These are phyloP conservation scores for Cladosporium halotolerans DNA, from an alignment of 2,329 filamentous ascomycete species.

Conservation along the genomic window DNA sequence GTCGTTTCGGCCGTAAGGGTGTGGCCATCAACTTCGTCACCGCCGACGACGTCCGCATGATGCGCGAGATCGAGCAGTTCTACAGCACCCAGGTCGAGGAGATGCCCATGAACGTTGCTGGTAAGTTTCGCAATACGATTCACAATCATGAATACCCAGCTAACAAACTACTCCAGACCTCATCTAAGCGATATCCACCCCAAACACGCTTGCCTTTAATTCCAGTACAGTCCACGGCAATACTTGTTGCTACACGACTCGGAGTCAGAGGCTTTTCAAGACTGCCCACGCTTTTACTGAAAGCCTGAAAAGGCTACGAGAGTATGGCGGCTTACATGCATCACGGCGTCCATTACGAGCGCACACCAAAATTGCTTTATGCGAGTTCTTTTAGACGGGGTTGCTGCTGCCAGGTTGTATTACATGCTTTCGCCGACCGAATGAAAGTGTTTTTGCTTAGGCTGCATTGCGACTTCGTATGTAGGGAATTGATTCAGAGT, in stretches of 20 bases:
- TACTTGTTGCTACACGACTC: conserved; percentile 16
- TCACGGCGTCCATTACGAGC: conserved; percentile 21
- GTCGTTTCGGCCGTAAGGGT: conserved; percentile 94
- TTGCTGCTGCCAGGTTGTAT: conserved; percentile 16
- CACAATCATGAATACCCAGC: background rate
- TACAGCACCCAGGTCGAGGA: conserved; percentile 99
- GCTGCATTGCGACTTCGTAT: conserved; percentile 27
- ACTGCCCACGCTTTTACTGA: conserved; percentile 8
- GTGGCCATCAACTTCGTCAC: conserved; percentile 99
- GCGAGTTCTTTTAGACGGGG: conserved; percentile 25
- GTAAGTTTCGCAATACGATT: conserved; percentile 34
- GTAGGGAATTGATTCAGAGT: conserved; percentile 23
- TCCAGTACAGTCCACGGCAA: conserved; percentile 16
- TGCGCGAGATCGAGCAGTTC: conserved; percentile 99
- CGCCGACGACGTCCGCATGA: conserved; percentile 92
- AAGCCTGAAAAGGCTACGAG: conserved; percentile 11
- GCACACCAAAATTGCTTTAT: conserved; percentile 23
- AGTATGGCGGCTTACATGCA: conserved; percentile 24
- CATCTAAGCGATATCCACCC: conserved; percentile 29
- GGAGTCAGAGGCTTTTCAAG: background rate
- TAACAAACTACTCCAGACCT: conserved; percentile 38
- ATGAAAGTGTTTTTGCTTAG: conserved; percentile 27
- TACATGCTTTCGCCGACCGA: conserved; percentile 18
- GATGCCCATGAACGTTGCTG: conserved; percentile 92
- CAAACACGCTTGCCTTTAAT: conserved; percentile 15